Evolutionary conservation across 306 rosid species (phyloP), one percentile per base, ranked within the genome.

Genomic region (Quillaja saponaria): DNA sequence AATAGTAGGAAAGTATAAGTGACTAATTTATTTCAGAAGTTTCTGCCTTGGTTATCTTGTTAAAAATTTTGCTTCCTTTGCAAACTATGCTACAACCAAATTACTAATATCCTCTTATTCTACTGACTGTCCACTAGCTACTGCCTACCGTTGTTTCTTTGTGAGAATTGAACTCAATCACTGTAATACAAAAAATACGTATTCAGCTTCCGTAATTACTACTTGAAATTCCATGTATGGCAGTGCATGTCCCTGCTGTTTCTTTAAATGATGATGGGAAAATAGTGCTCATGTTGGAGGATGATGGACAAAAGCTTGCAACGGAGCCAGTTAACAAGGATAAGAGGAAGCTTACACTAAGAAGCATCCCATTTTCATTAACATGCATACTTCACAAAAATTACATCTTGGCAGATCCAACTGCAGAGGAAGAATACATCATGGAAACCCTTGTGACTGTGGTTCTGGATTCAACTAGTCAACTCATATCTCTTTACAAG

Each of bases 341-440:
- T 74, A 88, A 58, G 69, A 84, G 91, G 69, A 91, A 84, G 52
- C 95, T 91, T 67, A 77, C 77, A 11, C 55, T 91, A 60, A 73
- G 48, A 74, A 78, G 74, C 35, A 64, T 80, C 78, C 96, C 96
- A 14, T 82, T 86, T 63, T 88, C 96, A 19, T 67, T 91, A 66
- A 91, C 96, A 21, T 82, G 96, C 80, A 49, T 82, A 68, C 95
- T 88, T 75, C 80, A 88, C 83, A 86, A 88, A 78, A 88, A 67
- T 25, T 82, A 86, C 79, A 84, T 88, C 71, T 71, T 88, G 79
- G 92, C 90, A 14, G 96, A 88, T 59, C 95, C 98, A 33, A 86
- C 88, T 15, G 85, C 92, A 33, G 92, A 91, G 82, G 98, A 91
- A 80, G 98, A 91, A 61, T 86, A 90, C 7, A 61, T 91, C 52